Evolutionary conservation across 306 rosid species (phyloP), one percentile per base, ranked within the genome.

Genomic region (Rosa chinensis): DNA sequence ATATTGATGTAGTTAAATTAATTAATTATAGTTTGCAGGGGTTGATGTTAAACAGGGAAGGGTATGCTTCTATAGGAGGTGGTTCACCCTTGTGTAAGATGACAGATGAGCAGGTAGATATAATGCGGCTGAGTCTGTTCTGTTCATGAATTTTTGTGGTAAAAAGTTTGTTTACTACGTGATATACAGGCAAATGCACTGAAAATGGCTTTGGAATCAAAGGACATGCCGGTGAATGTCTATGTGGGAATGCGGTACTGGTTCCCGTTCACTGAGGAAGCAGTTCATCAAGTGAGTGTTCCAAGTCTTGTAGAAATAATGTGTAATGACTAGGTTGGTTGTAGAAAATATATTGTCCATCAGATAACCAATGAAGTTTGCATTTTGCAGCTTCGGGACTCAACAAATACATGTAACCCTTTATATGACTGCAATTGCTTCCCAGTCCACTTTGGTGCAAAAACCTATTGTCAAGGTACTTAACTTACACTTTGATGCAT

Each of bases 241-340:
- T 96, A 96, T 58, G 93, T 96, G 25, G 99, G 97, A 72, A 96
- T 96, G 98, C 89, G 99, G 58, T 96, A 96, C 82, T 96, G 98
- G 99, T 93, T 88, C 84, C 99, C 99, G 32, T 96, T 96, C 88
- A 96, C 99, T 4, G 99, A 96, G 87, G 98, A 96, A 89, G 98
- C 99, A 75, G 78, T 96, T 82, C 88, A 89, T 67, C 96, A 91
- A 88, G 99, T 96, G 62, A 75, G 89, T 85, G 75, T 76, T 78
- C 47, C 18, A 40, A 1, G 5, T 17, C 72, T 39, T 32, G 1
- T 72, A 50, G 28, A 35, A 3, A 55, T 37, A 4, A 23, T 18
- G 18, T 77, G 35, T 18, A 7, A 7, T 16, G 21, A 37, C 44
- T 37, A 63, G 14, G 66, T 25, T 25, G 28, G 28, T 25, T 25